A percentile compares a stretch with the other conserved stretches of the same genome.
Conservation (phyloP, 352 stramenopile genomes). For the Globisporangium okanoganense region DNA sequence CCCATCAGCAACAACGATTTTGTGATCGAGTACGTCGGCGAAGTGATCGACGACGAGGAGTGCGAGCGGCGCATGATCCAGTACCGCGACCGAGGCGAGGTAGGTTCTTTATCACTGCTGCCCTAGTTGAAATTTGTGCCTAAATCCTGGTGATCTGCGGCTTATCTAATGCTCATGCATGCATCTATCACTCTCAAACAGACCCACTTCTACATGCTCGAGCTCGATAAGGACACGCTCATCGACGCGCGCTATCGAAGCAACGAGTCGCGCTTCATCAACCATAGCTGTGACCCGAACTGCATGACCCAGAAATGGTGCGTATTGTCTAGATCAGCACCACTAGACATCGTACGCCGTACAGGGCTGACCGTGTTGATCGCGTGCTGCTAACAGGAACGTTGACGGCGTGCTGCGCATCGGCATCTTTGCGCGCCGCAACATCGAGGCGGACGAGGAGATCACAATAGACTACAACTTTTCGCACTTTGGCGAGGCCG, state of each 20-base stretch:
- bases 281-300: slow-evolving; percentile 94
- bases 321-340: neutral
- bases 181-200: slow-evolving; percentile 8
- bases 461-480: slow-evolving; percentile 88
- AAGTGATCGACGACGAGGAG: slow-evolving; percentile 91
- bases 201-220: slow-evolving; percentile 86
- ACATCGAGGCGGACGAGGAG: slow-evolving; percentile 55
- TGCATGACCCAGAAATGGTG: slow-evolving; percentile 93
- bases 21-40: slow-evolving; percentile 93
- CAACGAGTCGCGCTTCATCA: slow-evolving; percentile 95
- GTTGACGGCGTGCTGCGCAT: slow-evolving; percentile 70
- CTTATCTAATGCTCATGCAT: neutral
- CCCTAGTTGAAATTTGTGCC: neutral
- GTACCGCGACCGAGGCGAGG: slow-evolving; percentile 53
- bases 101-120: slow-evolving; percentile 7
- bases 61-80: slow-evolving; percentile 58
- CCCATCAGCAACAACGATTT: slow-evolving; percentile 78
- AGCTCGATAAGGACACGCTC: slow-evolving; percentile 81
- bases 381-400: slow-evolving; percentile 31
- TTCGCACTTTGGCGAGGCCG: slow-evolving; percentile 73
- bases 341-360: neutral
- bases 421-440: slow-evolving; percentile 70
- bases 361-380: neutral
- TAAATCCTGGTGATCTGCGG: too few relatives aligned
- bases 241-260: slow-evolving; percentile 87